Percentiles rank a stretch among this genome's conserved stretches.
Evolutionary conservation across 768 basidiomycete species (phyloP).

Genomic region (Naganishia randhawae): DNA sequence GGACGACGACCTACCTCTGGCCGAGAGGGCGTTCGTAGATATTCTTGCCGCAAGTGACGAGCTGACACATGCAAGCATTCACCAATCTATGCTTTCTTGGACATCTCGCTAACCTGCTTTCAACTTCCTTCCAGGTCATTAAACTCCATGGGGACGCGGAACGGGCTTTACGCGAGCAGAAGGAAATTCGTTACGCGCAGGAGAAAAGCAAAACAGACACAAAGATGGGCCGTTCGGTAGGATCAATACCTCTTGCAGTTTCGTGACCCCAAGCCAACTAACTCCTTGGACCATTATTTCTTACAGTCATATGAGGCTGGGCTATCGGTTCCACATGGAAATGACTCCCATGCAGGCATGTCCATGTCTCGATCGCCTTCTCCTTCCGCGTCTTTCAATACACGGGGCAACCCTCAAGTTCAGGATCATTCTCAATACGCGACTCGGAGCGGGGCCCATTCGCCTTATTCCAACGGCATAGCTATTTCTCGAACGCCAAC

Average conservation of each 20-base stretch:
- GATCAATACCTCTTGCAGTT: background rate
- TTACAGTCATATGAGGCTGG: background rate
- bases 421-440: background rate
- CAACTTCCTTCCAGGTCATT: constrained; percentile 53
- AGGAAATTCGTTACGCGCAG: constrained; percentile 60
- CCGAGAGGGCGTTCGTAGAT: constrained; percentile 71
- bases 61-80: constrained; percentile 54
- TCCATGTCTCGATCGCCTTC: constrained; percentile 19
- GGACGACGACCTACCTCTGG: constrained; percentile 52
- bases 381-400: constrained; percentile 5
- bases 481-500: constrained; percentile 22
- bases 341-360: background rate
- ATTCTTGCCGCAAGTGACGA: constrained; percentile 71
- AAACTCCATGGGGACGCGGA: constrained; percentile 74
- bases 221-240: constrained; percentile 65
- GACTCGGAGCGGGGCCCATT: constrained; percentile 5
- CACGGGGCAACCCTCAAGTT: background rate
- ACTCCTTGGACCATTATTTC: background rate
- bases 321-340: background rate
- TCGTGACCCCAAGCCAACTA: background rate
- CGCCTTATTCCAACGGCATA: constrained; percentile 1
- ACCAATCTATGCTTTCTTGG: background rate
- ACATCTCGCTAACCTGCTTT: background rate
- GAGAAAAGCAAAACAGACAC: constrained; percentile 68
- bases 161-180: constrained; percentile 60